phyloP scores from a whole-genome alignment of 768 basidiomycete species.

The Hygrophorus russula region DNA sequence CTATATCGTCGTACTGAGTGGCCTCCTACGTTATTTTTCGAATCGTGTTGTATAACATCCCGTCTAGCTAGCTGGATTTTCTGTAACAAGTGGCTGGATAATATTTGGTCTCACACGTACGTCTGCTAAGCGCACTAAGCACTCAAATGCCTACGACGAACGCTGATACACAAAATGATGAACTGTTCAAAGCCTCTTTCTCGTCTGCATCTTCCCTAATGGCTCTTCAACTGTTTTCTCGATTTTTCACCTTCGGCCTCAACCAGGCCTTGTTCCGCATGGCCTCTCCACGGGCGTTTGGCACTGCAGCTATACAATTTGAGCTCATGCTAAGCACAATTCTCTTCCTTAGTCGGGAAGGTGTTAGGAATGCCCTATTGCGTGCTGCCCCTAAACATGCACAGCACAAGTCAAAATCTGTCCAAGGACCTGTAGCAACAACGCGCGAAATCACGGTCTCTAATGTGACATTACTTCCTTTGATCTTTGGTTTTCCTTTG shows the following conservation, averaged over 20 bases:
- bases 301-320: slow-evolving; percentile 89
- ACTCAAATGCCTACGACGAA: no score
- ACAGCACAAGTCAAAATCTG: background rate
- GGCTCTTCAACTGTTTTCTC: slow-evolving; percentile 75
- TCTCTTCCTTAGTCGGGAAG: slow-evolving; percentile 89
- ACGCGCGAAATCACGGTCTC: slow-evolving; percentile 12
- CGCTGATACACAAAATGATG: background rate
- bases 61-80: no score
- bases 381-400: slow-evolving; percentile 29
- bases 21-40: no score
- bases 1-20: no score
- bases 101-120: no score
- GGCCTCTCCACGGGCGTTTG: slow-evolving; percentile 75
- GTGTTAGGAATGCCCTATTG: slow-evolving; percentile 76
- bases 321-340: slow-evolving; percentile 86
- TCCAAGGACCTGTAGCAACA: slow-evolving; percentile 4
- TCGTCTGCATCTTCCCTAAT: slow-evolving; percentile 58
- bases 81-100: no score
- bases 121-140: no score
- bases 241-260: slow-evolving; percentile 76
- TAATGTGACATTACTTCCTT: slow-evolving; percentile 54
- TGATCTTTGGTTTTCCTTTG: slow-evolving; percentile 57
- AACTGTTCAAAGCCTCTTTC: slow-evolving; percentile 20
- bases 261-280: slow-evolving; percentile 84
- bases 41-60: no score